A percentile compares a stretch with the other conserved stretches of the same genome.
Conservation (phyloP, 2,329 filamentous ascomycete genomes). For the Pyrenochaeta sp. region DNA sequence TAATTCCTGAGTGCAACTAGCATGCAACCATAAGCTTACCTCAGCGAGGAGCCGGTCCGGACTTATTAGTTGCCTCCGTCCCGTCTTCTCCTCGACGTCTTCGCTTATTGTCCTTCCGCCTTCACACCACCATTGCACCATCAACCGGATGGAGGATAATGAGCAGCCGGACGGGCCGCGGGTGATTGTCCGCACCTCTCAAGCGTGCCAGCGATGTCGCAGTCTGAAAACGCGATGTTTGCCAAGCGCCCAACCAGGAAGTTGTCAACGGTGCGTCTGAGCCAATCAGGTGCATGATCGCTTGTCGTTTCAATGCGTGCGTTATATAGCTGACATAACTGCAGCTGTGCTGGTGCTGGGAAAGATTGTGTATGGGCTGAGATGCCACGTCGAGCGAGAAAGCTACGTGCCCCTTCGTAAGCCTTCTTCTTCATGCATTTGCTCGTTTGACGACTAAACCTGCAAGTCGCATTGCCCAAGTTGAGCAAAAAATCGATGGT, state of each 20-base stretch:
- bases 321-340: constrained; percentile 3
- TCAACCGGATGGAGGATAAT: constrained; percentile 32
- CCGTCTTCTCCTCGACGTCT: constrained; percentile 4
- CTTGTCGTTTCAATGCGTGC: too few relatives aligned
- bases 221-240: constrained; percentile 43
- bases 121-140: background rate
- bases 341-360: constrained; percentile 33
- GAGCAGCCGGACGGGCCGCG: constrained; percentile 23
- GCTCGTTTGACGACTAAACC: too few relatives aligned
- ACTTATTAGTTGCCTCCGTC: constrained; percentile 10
- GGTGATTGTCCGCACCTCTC: constrained; percentile 26
- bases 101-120: background rate
- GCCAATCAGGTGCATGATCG: too few relatives aligned
- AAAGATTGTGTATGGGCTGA: constrained; percentile 44
- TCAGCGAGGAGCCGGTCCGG: constrained; percentile 9
- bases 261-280: constrained; percentile 37
- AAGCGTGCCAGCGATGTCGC: constrained; percentile 46
- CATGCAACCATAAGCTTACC: constrained; percentile 1
- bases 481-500: constrained; percentile 46
- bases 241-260: constrained; percentile 35
- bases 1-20: background rate
- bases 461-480: constrained; percentile 47
- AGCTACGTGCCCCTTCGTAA: constrained; percentile 43
- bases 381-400: constrained; percentile 32
- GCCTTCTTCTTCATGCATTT: constrained; percentile 8